Conservation (phyloP, 805 yeast genomes). For the Sugiyamaella boreocaroliniensis region DNA sequence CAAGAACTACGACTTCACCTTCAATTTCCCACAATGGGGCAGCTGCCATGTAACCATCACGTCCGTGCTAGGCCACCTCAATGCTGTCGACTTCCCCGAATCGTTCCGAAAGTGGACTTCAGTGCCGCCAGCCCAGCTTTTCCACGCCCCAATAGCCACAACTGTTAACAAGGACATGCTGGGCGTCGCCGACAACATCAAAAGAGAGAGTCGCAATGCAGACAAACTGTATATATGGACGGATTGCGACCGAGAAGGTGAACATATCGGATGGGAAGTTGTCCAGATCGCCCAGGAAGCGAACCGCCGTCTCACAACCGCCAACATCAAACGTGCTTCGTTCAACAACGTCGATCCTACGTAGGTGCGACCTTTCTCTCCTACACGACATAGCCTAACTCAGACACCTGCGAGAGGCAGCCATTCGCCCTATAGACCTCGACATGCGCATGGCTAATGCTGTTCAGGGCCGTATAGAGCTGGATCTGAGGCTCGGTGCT, state of each 20-base stretch:
- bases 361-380: not conserved
- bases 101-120: conserved; percentile 52
- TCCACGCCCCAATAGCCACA: conserved; percentile 57
- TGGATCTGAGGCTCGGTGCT: conserved; percentile 84
- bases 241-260: conserved; percentile 97
- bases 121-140: conserved; percentile 56
- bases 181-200: conserved; percentile 59
- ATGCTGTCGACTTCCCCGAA: conserved; percentile 56
- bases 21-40: conserved; percentile 57
- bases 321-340: conserved; percentile 61
- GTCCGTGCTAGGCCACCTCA: conserved; percentile 82
- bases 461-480: conserved; percentile 75
- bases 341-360: conserved; percentile 81
- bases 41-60: conserved; percentile 90
- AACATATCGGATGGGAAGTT: conserved; percentile 82
- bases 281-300: conserved; percentile 55
- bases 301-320: conserved; percentile 42
- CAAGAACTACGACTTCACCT: conserved; percentile 72
- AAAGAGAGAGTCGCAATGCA: conserved; percentile 53
- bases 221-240: conserved; percentile 88
- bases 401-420: conserved; percentile 66
- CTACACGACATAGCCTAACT: not conserved
- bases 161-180: conserved; percentile 37
- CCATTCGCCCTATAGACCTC: conserved; percentile 54
- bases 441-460: conserved; percentile 73